Conservation (phyloP, 2,329 filamentous ascomycete species). For the Colletotrichum paranaense region DNA sequence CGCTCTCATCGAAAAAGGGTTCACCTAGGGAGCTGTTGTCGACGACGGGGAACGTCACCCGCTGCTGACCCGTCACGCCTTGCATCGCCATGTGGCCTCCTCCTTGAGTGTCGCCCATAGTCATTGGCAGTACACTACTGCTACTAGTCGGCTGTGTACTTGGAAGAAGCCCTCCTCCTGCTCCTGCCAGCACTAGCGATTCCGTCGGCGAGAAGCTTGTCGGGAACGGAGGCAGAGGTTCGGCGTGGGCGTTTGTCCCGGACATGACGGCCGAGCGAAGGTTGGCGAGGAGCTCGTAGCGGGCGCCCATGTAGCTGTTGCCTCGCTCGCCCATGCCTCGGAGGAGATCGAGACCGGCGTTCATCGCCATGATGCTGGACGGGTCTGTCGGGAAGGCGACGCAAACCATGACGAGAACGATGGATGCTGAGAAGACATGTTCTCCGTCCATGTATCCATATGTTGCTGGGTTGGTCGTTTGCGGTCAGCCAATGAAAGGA, state of each 20-base stretch:
- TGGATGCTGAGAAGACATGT: constrained; percentile 45
- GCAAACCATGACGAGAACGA: constrained; percentile 46
- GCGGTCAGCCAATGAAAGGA: constrained; percentile 28
- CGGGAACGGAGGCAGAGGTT: background rate
- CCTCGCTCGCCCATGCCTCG: constrained; percentile 63
- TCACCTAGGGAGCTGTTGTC: constrained; percentile 43
- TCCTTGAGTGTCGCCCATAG: background rate
- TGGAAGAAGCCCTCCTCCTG: background rate
- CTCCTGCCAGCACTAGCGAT: background rate
- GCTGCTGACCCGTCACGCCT: background rate
- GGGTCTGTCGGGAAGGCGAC: constrained; percentile 60
- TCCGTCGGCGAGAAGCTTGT: constrained; percentile 20
- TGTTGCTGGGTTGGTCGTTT: constrained; percentile 37
- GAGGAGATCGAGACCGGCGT: constrained; percentile 57
- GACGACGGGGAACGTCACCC: constrained; percentile 42
- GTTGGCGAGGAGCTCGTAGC: constrained; percentile 46
- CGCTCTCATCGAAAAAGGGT: constrained; percentile 43
- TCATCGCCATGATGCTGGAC: constrained; percentile 56
- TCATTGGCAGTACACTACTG: background rate
- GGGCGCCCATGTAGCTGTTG: constrained; percentile 58
- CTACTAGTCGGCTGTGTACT: background rate
- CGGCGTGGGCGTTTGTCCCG: background rate
- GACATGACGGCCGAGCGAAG: constrained; percentile 42
- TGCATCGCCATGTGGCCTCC: background rate
- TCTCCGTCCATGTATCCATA: constrained; percentile 48